phyloP scores from a whole-genome alignment of 2,329 filamentous ascomycete genomes.

The Colletotrichum salicis region DNA sequence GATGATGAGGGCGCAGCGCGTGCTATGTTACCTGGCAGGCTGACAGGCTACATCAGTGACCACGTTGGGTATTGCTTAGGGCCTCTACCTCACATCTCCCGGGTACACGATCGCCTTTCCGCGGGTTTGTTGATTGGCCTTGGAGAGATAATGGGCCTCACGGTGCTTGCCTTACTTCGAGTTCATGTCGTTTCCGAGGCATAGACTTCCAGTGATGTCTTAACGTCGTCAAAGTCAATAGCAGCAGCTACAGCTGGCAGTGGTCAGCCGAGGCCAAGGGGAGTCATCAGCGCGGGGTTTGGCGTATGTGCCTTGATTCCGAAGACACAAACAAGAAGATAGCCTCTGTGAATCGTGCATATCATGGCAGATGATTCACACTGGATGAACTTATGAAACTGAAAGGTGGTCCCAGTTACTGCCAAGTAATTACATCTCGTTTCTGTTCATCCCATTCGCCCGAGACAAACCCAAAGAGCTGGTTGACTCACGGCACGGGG shows the following conservation, averaged over 20 bases:
- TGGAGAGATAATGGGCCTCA: background rate
- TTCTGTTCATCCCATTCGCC: background rate
- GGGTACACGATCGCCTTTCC: background rate
- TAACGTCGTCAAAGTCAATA: background rate
- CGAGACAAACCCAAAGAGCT: background rate
- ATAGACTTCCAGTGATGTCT: background rate
- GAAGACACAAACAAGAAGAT: background rate
- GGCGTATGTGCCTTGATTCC: background rate
- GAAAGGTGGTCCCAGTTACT: background rate
- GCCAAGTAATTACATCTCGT: background rate
- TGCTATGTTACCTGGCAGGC: constrained; percentile 27
- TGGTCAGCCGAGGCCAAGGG: background rate
- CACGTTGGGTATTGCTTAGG: background rate
- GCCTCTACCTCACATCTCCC: background rate
- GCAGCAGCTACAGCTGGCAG: background rate
- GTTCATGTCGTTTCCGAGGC: no score
- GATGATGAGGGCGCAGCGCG: constrained; percentile 19
- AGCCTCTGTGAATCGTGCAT: background rate
- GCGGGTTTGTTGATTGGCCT: background rate
- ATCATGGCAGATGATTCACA: background rate
- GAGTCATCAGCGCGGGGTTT: background rate
- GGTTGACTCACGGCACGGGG: constrained; percentile 12
- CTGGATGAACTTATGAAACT: background rate
- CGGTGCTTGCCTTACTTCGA: background rate
- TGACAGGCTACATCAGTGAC: background rate